Evolutionary conservation across 73 alveolate genomes (phyloP).

Genomic region (Tetrahymena malaccensis): DNA sequence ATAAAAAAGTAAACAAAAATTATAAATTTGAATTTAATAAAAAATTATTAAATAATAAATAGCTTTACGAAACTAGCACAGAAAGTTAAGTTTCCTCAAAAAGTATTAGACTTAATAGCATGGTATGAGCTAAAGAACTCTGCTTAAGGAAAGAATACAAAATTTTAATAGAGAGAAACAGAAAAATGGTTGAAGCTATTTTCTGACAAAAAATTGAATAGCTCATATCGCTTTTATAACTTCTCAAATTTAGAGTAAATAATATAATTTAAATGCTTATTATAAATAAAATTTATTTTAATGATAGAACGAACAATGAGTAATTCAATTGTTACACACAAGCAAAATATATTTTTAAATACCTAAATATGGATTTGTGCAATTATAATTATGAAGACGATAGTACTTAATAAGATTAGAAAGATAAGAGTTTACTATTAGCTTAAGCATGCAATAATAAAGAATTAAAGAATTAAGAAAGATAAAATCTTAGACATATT

Average conservation of each 20-base stretch:
- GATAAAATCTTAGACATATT: not conserved
- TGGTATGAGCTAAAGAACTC: not conserved
- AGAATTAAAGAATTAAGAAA: too few relatives aligned
- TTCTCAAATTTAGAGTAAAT: too few relatives aligned
- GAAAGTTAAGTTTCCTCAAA: not conserved
- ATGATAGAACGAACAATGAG: too few relatives aligned
- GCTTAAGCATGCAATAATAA: not conserved
- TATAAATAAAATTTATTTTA: too few relatives aligned
- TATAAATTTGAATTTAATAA: not conserved
- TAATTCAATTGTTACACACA: too few relatives aligned
- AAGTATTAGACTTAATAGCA: not conserved
- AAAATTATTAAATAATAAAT: too few relatives aligned
- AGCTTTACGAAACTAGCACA: not conserved
- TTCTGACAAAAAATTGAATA: too few relatives aligned
- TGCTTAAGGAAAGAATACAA: not conserved
- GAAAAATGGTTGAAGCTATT: not conserved
- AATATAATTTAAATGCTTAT: too few relatives aligned
- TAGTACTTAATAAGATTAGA: not conserved
- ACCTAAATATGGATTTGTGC: not conserved
- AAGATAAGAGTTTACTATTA: not conserved
- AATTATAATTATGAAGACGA: too few relatives aligned
- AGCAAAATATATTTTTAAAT: too few relatives aligned
- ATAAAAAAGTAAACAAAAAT: not conserved
- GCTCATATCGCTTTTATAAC: too few relatives aligned
- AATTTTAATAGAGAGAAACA: not conserved